These are phyloP conservation scores for Pseudocercospora pini-densiflorae DNA, from an alignment of 2,329 filamentous ascomycete species.

Conservation along the genomic window DNA sequence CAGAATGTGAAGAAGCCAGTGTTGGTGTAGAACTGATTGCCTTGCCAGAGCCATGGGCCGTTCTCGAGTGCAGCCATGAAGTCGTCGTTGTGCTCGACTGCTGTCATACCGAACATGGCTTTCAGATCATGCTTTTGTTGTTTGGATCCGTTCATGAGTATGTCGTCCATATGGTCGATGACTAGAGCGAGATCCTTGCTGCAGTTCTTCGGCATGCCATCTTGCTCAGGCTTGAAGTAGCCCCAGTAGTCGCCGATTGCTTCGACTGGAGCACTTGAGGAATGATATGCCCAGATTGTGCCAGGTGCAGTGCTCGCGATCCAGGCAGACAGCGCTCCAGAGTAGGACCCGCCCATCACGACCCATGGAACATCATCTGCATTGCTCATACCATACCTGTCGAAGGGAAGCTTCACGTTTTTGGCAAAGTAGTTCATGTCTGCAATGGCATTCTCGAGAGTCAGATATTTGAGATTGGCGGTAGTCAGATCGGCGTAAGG, in stretches of 20 bases:
- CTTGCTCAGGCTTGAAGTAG: constrained; percentile 62
- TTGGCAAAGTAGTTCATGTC: constrained; percentile 62
- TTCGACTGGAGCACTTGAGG: constrained; percentile 61
- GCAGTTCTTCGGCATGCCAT: constrained; percentile 64
- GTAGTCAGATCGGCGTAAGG: constrained; percentile 58
- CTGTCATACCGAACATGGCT: constrained; percentile 56
- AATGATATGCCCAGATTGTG: constrained; percentile 65
- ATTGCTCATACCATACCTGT: constrained; percentile 53
- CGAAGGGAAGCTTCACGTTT: constrained; percentile 59
- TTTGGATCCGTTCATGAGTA: constrained; percentile 37
- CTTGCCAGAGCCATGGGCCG: constrained; percentile 64
- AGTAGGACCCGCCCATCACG: constrained; percentile 60
- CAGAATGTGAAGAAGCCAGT: constrained; percentile 53
- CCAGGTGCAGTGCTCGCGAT: constrained; percentile 57
- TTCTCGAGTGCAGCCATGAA: constrained; percentile 59
- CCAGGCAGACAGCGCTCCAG: constrained; percentile 62
- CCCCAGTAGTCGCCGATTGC: constrained; percentile 62
- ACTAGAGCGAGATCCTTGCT: constrained; percentile 58
- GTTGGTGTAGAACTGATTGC: constrained; percentile 52
- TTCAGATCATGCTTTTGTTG: constrained; percentile 52
- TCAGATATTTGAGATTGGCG: constrained; percentile 60
- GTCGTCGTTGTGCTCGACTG: constrained; percentile 58
- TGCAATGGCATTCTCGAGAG: constrained; percentile 57
- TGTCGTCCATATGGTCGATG: constrained; percentile 53
- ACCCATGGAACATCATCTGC: constrained; percentile 62